Percentiles rank a stretch among this genome's conserved stretches.
Evolutionary conservation across 345 rosid species (phyloP).

Genomic region (Fremontodendron californicum): DNA sequence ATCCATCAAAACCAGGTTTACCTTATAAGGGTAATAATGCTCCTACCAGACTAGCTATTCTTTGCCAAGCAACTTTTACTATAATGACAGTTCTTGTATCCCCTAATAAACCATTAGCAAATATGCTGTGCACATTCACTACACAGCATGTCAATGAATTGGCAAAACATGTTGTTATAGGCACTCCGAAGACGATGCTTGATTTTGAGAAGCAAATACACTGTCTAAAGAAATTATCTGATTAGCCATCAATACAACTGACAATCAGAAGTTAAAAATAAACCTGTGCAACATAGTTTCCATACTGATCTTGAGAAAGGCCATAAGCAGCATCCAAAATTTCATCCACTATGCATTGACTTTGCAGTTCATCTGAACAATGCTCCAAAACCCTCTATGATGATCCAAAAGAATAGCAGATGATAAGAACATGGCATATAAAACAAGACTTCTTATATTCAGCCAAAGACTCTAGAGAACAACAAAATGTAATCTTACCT

Average conservation of each 20-base stretch:
- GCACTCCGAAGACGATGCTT: background rate
- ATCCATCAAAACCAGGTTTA: background rate
- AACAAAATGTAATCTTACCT: conserved; percentile 42
- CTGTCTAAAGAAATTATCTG: background rate
- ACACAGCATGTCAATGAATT: background rate
- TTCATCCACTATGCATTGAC: conserved; percentile 81
- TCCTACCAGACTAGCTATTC: background rate
- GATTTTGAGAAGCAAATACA: background rate
- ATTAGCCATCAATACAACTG: background rate
- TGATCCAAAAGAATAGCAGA: conserved; percentile 20
- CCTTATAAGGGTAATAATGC: background rate
- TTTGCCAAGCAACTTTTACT: background rate
- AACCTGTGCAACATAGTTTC: conserved; percentile 98
- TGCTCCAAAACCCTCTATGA: conserved; percentile 91
- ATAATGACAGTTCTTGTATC: background rate
- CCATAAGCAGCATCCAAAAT: conserved; percentile 69
- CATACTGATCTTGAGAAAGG: conserved; percentile 97
- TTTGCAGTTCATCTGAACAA: conserved; percentile 69
- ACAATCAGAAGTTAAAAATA: conserved; percentile 14
- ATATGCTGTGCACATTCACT: background rate
- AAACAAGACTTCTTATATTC: conserved; percentile 7
- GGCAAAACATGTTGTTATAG: background rate
- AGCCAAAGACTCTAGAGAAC: conserved; percentile 1
- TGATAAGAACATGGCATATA: background rate
- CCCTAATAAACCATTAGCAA: background rate